Conservation (phyloP, 352 stramenopile genomes). For the Poterioochromonas sp. region DNA sequence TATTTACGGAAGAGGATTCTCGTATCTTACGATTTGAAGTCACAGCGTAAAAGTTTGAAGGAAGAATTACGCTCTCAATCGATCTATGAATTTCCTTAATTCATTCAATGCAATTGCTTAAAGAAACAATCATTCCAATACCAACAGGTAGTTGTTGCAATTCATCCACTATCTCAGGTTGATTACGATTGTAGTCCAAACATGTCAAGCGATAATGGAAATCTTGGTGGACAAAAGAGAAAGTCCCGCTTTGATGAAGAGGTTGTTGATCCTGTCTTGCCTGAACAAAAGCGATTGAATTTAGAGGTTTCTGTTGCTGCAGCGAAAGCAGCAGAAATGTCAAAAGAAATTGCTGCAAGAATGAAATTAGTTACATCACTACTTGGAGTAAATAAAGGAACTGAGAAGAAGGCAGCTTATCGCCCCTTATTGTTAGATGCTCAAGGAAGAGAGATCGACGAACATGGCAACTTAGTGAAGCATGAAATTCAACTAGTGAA, state of each 20-base stretch:
- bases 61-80: too few species aligned
- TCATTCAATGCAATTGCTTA: too few species aligned
- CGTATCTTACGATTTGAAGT: too few species aligned
- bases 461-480: constrained; percentile 21
- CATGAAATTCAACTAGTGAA: neutral
- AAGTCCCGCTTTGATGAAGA: neutral
- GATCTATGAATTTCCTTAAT: too few species aligned
- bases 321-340: constrained; percentile 6
- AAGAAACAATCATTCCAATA: too few species aligned
- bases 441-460: constrained; percentile 31
- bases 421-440: constrained; percentile 27
- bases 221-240: neutral
- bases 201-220: too few species aligned
- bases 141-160: too few species aligned
- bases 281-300: neutral
- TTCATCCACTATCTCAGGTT: too few species aligned
- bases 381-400: neutral
- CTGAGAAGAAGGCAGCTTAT: neutral
- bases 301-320: neutral
- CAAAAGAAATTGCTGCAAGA: neutral
- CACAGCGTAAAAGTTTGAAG: too few species aligned
- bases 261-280: neutral
- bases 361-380: neutral
- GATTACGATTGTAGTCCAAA: too few species aligned
- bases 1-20: too few species aligned